These are phyloP conservation scores for Fusarium sp. DNA, from an alignment of 2,329 filamentous ascomycete genomes.

Conservation along the genomic window DNA sequence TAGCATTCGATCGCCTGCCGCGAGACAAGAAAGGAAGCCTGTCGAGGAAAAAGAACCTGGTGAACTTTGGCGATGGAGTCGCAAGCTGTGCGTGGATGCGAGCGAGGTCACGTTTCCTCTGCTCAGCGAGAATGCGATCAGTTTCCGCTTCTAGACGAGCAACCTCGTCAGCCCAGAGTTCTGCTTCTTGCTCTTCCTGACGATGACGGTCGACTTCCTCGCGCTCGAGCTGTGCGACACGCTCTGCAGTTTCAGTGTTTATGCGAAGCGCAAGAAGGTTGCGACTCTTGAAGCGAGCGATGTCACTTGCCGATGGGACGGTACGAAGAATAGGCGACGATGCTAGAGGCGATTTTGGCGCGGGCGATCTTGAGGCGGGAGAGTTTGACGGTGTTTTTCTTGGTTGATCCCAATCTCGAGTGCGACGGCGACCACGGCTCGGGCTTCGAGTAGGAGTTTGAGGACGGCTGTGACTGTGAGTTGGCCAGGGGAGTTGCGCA, in stretches of 20 bases:
- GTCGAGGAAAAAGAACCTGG: slow-evolving; percentile 58
- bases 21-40: slow-evolving; percentile 61
- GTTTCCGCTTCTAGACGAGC: slow-evolving; percentile 61
- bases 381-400: slow-evolving; percentile 10
- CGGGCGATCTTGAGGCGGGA: slow-evolving; percentile 11
- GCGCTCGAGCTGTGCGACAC: slow-evolving; percentile 36
- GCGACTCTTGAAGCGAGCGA: slow-evolving; percentile 40
- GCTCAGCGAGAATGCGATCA: slow-evolving; percentile 61
- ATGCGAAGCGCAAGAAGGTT: slow-evolving; percentile 37
- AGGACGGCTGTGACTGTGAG: slow-evolving; percentile 3
- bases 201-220: slow-evolving; percentile 19
- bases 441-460: slow-evolving; percentile 12
- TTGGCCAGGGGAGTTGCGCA: slow-evolving; percentile 23
- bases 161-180: slow-evolving; percentile 53
- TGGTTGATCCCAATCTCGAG: slow-evolving; percentile 10
- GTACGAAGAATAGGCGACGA: slow-evolving; percentile 30
- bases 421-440: slow-evolving; percentile 28
- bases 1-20: slow-evolving; percentile 53
- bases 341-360: slow-evolving; percentile 6
- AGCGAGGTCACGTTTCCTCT: slow-evolving; percentile 61
- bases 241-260: slow-evolving; percentile 35
- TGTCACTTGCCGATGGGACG: slow-evolving; percentile 34
- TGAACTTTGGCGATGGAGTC: slow-evolving; percentile 46
- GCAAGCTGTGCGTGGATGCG: slow-evolving; percentile 58
- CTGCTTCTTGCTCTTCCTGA: slow-evolving; percentile 39